Evolutionary conservation across 2,329 filamentous ascomycete genomes (phyloP).

Genomic region (Colletotrichum abscissum): DNA sequence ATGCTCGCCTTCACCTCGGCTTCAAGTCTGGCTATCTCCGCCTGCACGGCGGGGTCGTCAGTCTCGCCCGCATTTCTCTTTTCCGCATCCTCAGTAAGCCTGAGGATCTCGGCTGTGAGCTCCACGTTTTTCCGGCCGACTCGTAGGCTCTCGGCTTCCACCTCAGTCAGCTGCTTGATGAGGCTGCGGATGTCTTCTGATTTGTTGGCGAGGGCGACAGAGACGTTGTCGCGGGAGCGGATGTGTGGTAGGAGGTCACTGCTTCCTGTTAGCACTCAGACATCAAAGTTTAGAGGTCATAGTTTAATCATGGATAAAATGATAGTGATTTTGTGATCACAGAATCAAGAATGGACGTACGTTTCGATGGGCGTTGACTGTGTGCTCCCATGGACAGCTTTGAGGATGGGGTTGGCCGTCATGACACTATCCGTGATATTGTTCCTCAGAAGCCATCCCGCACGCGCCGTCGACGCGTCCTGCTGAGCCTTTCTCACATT

Average conservation of each 20-base stretch:
- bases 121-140: slow-evolving; percentile 70
- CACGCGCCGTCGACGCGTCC: slow-evolving; percentile 76
- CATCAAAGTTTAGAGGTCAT: not conserved
- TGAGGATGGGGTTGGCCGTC: slow-evolving; percentile 79
- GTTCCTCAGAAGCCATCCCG: slow-evolving; percentile 76
- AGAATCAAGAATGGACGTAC: slow-evolving; percentile 54
- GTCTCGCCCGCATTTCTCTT: slow-evolving; percentile 64
- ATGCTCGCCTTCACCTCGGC: slow-evolving; percentile 69
- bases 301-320: not conserved
- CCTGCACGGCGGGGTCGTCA: slow-evolving; percentile 61
- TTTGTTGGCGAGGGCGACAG: slow-evolving; percentile 71
- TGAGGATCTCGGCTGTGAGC: slow-evolving; percentile 71
- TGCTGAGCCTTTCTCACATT: slow-evolving; percentile 67
- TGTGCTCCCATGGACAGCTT: slow-evolving; percentile 78
- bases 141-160: slow-evolving; percentile 68
- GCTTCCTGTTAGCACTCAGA: slow-evolving; percentile 32
- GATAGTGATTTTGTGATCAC: not conserved
- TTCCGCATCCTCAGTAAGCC: slow-evolving; percentile 68
- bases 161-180: slow-evolving; percentile 63
- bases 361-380: slow-evolving; percentile 74
- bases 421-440: slow-evolving; percentile 76
- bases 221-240: slow-evolving; percentile 74
- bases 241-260: slow-evolving; percentile 77
- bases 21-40: slow-evolving; percentile 70
- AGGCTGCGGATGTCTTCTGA: slow-evolving; percentile 63